Evolutionary conservation across 225 moss, liverwort and hornwort genomes (phyloP).

Genomic region (Rhytidiadelphus loreus): DNA sequence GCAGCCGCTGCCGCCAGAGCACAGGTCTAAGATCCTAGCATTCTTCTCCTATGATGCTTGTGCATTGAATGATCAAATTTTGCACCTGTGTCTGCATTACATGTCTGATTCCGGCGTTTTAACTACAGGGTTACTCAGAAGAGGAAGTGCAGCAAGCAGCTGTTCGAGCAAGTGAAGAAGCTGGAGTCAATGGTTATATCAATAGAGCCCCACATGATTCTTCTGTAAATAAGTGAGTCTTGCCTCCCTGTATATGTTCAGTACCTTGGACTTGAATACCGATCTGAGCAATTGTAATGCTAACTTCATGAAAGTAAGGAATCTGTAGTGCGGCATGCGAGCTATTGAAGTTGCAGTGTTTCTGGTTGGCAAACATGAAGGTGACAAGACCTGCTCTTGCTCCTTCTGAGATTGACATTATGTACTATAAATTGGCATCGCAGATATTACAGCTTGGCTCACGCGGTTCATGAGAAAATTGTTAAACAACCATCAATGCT

Average conservation of each 20-base stretch:
- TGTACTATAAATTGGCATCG: background rate
- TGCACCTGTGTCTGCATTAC: background rate
- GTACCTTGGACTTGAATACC: background rate
- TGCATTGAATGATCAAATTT: background rate
- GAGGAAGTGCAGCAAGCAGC: constrained; percentile 89
- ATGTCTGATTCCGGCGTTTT: background rate
- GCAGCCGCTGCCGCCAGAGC: constrained; percentile 96
- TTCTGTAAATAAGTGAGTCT: constrained; percentile 87
- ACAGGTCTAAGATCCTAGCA: constrained; percentile 41
- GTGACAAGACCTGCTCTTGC: background rate
- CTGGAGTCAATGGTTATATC: constrained; percentile 52
- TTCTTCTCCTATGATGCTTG: background rate
- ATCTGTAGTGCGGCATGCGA: background rate
- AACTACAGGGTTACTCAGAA: constrained; percentile 80
- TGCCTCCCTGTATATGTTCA: background rate
- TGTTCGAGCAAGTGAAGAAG: constrained; percentile 84
- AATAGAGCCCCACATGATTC: constrained; percentile 58
- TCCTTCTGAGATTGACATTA: background rate
- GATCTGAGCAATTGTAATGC: background rate
- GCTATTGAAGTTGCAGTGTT: background rate
- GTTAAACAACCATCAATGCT: constrained; percentile 93
- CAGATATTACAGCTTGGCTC: constrained; percentile 98
- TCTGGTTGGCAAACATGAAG: background rate
- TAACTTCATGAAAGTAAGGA: background rate
- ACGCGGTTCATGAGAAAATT: constrained; percentile 94